Evolutionary conservation across 768 basidiomycete genomes (phyloP), one percentile per base, ranked within the genome.

Genomic region (Cytidiella melzeri): DNA sequence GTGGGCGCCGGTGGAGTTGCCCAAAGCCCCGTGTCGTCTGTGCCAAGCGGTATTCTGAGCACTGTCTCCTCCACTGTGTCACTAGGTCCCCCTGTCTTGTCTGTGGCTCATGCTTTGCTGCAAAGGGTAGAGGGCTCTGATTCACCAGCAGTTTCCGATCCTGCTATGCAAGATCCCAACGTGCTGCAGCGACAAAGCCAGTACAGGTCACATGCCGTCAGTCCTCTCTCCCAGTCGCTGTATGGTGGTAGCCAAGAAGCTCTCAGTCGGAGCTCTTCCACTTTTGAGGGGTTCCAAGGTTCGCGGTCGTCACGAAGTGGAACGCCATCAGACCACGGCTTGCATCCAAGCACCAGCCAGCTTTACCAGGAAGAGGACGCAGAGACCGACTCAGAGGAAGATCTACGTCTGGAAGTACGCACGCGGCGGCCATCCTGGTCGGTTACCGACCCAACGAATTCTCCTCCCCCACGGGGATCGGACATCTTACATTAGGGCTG

Each of bases 1-100:
- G 64, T 80, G 28, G 78, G 77, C 25, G 76, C 75, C 23, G 77
- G 71, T 43, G 71, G 73, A n/a, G 59, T 73, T 45, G 60, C 60
- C 12, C 53, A 58, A 20, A 60, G 60, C 42, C 63, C 63, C 0
- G 56, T 64, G n/a, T 55, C 58, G 5, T 59, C 58, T 2, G 41
- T 51, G 0, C 58, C 59, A 24, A 58, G 56, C 38, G 61, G 57
- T 25, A 46, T 62, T 15, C 52, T 65, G 12, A 63, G 58, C 48
- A 63, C 60, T 2, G 60, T 61, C 19, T 63, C 61, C 15, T 63
- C 61, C 7, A 49, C 53, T 13, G 55, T 51, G 49, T 59, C 61
- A 6, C 34, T 60, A 24, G 55, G 56, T 18, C 46, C 53, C 3
- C 50, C 57, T 5, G 52, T 52, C 12, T 45, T 59, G 36, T 59